Base-by-base conservation (phyloP, 345 rosid species). In the Sapria himalayana region DNA sequence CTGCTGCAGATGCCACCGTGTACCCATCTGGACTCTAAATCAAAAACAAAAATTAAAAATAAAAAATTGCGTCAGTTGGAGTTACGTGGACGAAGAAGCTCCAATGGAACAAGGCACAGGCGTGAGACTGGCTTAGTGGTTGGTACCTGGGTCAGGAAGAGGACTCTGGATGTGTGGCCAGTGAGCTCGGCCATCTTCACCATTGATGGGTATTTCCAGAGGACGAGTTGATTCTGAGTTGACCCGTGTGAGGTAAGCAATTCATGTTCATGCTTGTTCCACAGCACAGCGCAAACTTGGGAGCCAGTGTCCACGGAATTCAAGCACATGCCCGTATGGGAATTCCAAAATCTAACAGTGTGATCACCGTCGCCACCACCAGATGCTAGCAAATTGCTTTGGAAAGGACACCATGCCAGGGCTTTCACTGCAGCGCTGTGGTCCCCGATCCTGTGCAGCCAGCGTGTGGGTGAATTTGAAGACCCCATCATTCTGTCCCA, bases 1-100 rank as follows among this genome's bases (percentile, higher is more conserved):
- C 77, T 22, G 82, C 82, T n/a, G 84, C 91, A 11, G 91, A 56
- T 17, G 91, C 91, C 6, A 74, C 84, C 1, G 80, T 69, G 52
- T 64, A 67, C 25, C 86, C 76, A 67, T 76, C 81, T 6, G 86
- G 86, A 39, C 86, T 73, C 71, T 69, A 57, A 23, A n/a, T 10
- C 3, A 5, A 15, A 18, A 16, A 33, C 8, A 20, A 32, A 6
- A 22, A 22, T 22, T n/a, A n/a, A n/a, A n/a, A n/a, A n/a, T n/a
- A 29, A 22, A 14, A 7, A 12, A 17, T 2, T 4, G 2, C 33
- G 17, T 15, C 29, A 2, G 1, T 9, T 32, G 6, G 19, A 0
- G 14, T 16, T 4, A 19, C 14, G 11, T 36, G 9, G 4, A 12
- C 13, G 2, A 11, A 6, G 10, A 2, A 5, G n/a, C n/a, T n/a